Conservation (phyloP, 2,329 filamentous ascomycete genomes). For the Fusarium sp. region DNA sequence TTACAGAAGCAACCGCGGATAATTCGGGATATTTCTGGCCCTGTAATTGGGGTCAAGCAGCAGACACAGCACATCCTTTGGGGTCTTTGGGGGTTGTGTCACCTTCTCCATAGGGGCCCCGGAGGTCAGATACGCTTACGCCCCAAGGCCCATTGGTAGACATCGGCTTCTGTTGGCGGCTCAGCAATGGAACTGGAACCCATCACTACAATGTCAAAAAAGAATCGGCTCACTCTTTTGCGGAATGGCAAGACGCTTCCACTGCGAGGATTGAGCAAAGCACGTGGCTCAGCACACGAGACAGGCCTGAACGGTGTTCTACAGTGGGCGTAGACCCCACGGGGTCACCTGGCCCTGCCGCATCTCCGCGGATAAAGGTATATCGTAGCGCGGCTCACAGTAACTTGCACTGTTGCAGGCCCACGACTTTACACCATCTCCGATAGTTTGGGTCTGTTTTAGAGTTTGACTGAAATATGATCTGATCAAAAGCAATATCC, state of each 20-base stretch:
- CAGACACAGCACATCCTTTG: neutral
- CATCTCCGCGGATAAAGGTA: slow-evolving; percentile 25
- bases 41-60: neutral
- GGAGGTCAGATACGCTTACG: neutral
- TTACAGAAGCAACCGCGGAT: neutral
- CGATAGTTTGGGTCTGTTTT: neutral
- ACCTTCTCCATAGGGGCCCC: neutral
- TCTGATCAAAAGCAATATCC: neutral
- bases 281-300: slow-evolving; percentile 3
- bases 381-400: slow-evolving; percentile 10
- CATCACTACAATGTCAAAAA: neutral
- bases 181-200: slow-evolving; percentile 11
- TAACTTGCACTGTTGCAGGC: neutral
- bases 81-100: neutral
- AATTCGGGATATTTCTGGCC: neutral
- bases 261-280: neutral
- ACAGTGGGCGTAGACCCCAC: slow-evolving; percentile 5
- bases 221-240: slow-evolving; percentile 14
- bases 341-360: slow-evolving; percentile 20
- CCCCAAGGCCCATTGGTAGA: neutral
- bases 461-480: slow-evolving; percentile 15
- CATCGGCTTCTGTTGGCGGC: neutral
- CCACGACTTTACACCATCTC: slow-evolving; percentile 2
- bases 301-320: neutral
- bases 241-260: neutral